Conservation (phyloP, 2,329 filamentous ascomycete species). For the Huntiella bhutanensis region DNA sequence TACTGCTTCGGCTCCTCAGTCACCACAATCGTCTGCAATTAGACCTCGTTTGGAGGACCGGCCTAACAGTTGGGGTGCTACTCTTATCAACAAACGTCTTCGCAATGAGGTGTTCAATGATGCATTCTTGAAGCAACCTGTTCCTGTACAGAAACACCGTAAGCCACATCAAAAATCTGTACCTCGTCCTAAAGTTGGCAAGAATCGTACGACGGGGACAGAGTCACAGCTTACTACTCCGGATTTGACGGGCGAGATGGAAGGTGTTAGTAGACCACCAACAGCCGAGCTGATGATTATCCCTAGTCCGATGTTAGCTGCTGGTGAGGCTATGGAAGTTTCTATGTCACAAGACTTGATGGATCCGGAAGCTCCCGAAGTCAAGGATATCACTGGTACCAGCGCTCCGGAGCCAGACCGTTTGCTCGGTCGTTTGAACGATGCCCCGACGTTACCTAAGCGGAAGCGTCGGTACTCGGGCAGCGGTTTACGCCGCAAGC, state of each 20-base stretch:
- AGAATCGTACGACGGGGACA: conserved; percentile 5
- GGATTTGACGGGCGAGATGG: not conserved
- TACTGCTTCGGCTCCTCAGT: conserved; percentile 9
- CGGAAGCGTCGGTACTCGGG: conserved; percentile 67
- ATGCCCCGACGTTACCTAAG: conserved; percentile 18
- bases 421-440: conserved; percentile 11
- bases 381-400: conserved; percentile 40
- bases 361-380: conserved; percentile 13
- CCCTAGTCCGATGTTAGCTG: not conserved
- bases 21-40: conserved; percentile 17
- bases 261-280: not conserved
- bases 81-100: conserved; percentile 70
- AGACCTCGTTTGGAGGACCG: conserved; percentile 33
- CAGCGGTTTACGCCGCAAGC: conserved; percentile 57
- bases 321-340: not conserved
- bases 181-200: conserved; percentile 25
- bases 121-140: conserved; percentile 68
- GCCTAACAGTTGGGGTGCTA: conserved; percentile 68
- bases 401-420: conserved; percentile 46
- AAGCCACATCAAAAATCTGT: conserved; percentile 50
- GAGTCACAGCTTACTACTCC: conserved; percentile 5
- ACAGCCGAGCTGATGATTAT: not conserved
- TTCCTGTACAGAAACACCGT: conserved; percentile 61
- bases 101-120: conserved; percentile 86
- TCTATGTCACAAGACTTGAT: conserved; percentile 1